phyloP scores from a whole-genome alignment of 2,329 filamentous ascomycete species.

The Cryphonectria nitschkei region DNA sequence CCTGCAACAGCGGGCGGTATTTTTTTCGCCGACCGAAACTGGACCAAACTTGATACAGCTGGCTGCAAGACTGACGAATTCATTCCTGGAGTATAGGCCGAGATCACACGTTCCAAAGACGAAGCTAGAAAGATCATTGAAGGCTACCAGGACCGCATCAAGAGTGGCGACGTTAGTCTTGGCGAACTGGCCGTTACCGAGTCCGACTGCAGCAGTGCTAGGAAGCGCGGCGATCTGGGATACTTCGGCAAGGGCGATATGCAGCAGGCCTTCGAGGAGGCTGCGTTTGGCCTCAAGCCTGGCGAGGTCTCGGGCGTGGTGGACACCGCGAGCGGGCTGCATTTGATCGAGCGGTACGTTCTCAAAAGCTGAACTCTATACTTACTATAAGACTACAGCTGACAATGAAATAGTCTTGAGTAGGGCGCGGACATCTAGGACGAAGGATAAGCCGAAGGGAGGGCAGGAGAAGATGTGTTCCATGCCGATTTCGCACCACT shows the following conservation, averaged over 20 bases:
- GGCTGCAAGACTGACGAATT: constrained; percentile 3
- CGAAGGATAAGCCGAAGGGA: not conserved
- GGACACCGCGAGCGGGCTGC: constrained; percentile 90
- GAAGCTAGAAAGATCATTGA: constrained; percentile 81
- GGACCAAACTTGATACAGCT: not conserved
- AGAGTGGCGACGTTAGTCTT: constrained; percentile 67
- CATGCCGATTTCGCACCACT: not conserved
- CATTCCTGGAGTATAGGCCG: constrained; percentile 50
- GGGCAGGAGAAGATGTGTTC: not conserved
- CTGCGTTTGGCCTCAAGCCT: constrained; percentile 84
- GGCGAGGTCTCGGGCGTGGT: constrained; percentile 87
- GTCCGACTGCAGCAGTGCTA: constrained; percentile 93
- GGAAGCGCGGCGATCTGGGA: constrained; percentile 91
- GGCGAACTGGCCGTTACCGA: constrained; percentile 86
- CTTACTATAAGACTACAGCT: not conserved
- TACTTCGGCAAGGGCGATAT: constrained; percentile 95
- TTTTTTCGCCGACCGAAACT: not conserved
- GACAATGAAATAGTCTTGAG: not conserved
- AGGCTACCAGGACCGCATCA: constrained; percentile 76
- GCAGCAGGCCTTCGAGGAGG: constrained; percentile 98
- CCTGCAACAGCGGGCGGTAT: not conserved
- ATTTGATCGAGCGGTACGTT: constrained; percentile 88
- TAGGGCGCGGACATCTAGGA: not conserved
- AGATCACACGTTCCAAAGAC: constrained; percentile 86
- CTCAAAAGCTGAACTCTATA: too few relatives aligned